phyloP scores from a whole-genome alignment of 768 basidiomycete genomes.

The Boletus vermiculosoides region DNA sequence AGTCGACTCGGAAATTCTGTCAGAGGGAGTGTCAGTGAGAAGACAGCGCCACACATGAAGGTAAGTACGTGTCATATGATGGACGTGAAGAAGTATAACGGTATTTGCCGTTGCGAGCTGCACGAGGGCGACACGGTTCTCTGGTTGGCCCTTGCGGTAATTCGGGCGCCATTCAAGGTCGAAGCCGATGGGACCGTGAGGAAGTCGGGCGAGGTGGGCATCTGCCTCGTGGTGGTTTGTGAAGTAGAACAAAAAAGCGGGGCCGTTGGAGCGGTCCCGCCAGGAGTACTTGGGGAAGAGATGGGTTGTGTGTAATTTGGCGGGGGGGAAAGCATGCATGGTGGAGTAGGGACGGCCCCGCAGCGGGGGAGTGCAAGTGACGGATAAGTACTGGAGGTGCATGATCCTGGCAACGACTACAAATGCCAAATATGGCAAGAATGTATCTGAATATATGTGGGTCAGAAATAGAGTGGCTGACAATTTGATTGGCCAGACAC shows the following conservation, averaged over 20 bases:
- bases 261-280: slow-evolving; percentile 9
- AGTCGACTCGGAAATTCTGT: slow-evolving; percentile 56
- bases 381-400: neutral
- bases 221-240: slow-evolving; percentile 35
- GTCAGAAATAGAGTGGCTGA: slow-evolving; percentile 16
- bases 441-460: slow-evolving; percentile 1
- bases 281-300: slow-evolving; percentile 23
- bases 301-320: neutral
- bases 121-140: slow-evolving; percentile 71
- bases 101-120: slow-evolving; percentile 60
- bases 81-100: slow-evolving; percentile 66
- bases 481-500: slow-evolving; percentile 24
- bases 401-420: slow-evolving; percentile 4
- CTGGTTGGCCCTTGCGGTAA: slow-evolving; percentile 47
- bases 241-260: slow-evolving; percentile 32
- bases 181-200: slow-evolving; percentile 49
- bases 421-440: slow-evolving; percentile 15
- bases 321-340: slow-evolving; percentile 6
- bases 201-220: slow-evolving; percentile 16
- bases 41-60: neutral
- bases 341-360: slow-evolving; percentile 5
- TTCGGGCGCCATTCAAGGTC: slow-evolving; percentile 81
- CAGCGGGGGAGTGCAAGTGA: neutral
- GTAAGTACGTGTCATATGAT: slow-evolving; percentile 48
- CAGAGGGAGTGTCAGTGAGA: slow-evolving; percentile 10